These are phyloP conservation scores for Trebouxiophyceae sp. DNA, from an alignment of 163 green algal species.

Conservation along the genomic window DNA sequence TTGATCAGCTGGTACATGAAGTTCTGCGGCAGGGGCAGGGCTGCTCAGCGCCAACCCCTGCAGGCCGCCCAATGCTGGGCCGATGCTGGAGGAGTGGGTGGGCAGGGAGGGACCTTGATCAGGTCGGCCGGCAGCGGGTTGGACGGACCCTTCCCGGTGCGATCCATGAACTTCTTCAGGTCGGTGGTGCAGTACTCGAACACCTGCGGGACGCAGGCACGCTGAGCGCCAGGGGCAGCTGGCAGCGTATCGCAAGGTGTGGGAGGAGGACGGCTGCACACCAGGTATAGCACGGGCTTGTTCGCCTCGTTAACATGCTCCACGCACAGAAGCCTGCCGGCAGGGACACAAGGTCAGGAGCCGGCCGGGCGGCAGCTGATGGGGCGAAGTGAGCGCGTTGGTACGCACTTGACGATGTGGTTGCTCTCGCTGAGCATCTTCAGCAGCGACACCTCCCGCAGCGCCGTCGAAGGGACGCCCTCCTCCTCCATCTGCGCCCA, in stretches of 20 bases:
- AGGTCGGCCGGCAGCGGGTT: conserved; percentile 56
- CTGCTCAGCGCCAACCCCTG: background rate
- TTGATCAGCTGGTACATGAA: conserved; percentile 98
- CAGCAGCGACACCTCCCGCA: conserved; percentile 95
- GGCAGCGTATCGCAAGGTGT: too few relatives aligned
- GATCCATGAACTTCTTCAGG: conserved; percentile 99
- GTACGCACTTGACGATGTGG: conserved; percentile 94
- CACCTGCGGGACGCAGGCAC: conserved; percentile 70
- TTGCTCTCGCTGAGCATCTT: conserved; percentile 96
- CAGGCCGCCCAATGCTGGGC: too few relatives aligned
- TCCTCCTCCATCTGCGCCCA: conserved; percentile 98
- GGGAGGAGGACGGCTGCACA: conserved; percentile 18
- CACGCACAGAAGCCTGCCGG: conserved; percentile 84
- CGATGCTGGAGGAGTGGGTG: background rate
- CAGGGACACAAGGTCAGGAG: background rate
- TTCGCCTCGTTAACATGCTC: conserved; percentile 95
- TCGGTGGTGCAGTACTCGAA: conserved; percentile 98
- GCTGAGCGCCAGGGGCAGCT: too few relatives aligned
- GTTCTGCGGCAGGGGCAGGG: conserved; percentile 53
- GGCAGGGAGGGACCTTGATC: conserved; percentile 70
- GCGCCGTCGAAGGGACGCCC: conserved; percentile 92
- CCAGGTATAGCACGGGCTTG: conserved; percentile 96
- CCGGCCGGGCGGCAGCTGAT: background rate
- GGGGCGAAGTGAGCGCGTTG: too few relatives aligned
- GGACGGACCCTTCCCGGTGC: conserved; percentile 77